Percentiles rank a stretch among this genome's conserved stretches.
phyloP scores from a whole-genome alignment of 2,329 filamentous ascomycete genomes.

The Aspergillus phoenicis region DNA sequence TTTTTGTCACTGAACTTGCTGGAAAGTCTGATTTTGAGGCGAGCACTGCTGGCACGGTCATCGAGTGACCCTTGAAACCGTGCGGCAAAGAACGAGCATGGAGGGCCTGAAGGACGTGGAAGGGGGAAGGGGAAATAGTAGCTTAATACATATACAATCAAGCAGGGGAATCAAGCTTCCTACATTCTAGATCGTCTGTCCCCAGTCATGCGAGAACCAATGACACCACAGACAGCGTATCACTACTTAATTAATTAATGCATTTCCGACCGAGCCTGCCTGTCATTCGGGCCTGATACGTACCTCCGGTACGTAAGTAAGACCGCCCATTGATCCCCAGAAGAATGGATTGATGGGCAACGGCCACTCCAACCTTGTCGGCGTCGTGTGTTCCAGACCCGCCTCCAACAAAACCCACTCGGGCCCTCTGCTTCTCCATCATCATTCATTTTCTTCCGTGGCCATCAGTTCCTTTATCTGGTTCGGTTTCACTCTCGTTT shows the following conservation, averaged over 20 bases:
- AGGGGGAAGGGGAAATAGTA: not conserved
- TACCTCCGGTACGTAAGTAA: constrained; percentile 1
- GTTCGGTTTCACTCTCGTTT: constrained; percentile 1
- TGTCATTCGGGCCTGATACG: not conserved
- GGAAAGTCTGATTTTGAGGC: not conserved
- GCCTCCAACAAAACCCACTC: constrained; percentile 12
- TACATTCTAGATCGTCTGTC: not conserved
- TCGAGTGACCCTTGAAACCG: not conserved
- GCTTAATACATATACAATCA: not conserved
- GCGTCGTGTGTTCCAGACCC: constrained; percentile 15
- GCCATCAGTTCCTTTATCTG: not conserved
- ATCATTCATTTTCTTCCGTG: constrained; percentile 5
- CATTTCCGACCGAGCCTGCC: not conserved
- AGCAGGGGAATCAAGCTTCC: not conserved
- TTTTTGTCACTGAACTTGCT: constrained; percentile 4
- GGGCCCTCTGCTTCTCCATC: constrained; percentile 1
- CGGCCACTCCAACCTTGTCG: constrained; percentile 1
- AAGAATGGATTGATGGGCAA: not conserved
- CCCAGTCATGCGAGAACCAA: not conserved
- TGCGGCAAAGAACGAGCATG: not conserved
- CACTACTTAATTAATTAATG: not conserved
- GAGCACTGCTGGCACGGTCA: not conserved
- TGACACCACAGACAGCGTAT: not conserved
- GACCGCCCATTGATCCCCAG: not conserved
- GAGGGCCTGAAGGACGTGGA: not conserved